A percentile compares a stretch with the other conserved stretches of the same genome.
These are phyloP conservation scores for Golubevia pallescens DNA, from an alignment of 1,284 basidiomycete species.

Conservation along the genomic window DNA sequence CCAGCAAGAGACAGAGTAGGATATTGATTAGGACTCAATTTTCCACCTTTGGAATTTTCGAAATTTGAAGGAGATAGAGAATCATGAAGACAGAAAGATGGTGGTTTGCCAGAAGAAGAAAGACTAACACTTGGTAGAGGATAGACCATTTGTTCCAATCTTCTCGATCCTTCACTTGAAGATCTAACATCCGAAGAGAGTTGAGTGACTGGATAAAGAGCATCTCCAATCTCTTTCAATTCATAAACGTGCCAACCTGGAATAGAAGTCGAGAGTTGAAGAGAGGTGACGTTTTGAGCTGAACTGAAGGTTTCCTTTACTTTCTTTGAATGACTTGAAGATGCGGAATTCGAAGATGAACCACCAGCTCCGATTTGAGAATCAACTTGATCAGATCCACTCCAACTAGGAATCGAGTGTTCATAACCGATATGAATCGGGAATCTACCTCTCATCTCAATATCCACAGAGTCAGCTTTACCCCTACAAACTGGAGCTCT, in stretches of 20 bases:
- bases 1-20: constrained; percentile 71
- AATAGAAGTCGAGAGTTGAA: constrained; percentile 80
- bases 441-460: constrained; percentile 75
- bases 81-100: constrained; percentile 79
- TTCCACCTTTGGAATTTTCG: too few relatives aligned
- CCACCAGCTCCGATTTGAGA: constrained; percentile 69
- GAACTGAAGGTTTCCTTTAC: constrained; percentile 79
- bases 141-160: constrained; percentile 46
- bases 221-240: constrained; percentile 84
- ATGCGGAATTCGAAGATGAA: constrained; percentile 71
- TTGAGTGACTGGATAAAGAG: constrained; percentile 69
- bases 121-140: constrained; percentile 20
- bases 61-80: constrained; percentile 64
- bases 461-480: constrained; percentile 76
- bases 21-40: constrained; percentile 66
- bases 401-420: constrained; percentile 23
- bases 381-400: constrained; percentile 14
- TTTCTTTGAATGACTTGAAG: constrained; percentile 70
- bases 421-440: constrained; percentile 35
- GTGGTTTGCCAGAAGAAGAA: constrained; percentile 73
- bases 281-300: constrained; percentile 79
- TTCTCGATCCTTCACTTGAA: constrained; percentile 66
- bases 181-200: constrained; percentile 72
- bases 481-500: constrained; percentile 82
- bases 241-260: constrained; percentile 86